These are phyloP conservation scores for Bryum argenteum DNA, from an alignment of 225 moss, liverwort and hornwort genomes.

Conservation along the genomic window DNA sequence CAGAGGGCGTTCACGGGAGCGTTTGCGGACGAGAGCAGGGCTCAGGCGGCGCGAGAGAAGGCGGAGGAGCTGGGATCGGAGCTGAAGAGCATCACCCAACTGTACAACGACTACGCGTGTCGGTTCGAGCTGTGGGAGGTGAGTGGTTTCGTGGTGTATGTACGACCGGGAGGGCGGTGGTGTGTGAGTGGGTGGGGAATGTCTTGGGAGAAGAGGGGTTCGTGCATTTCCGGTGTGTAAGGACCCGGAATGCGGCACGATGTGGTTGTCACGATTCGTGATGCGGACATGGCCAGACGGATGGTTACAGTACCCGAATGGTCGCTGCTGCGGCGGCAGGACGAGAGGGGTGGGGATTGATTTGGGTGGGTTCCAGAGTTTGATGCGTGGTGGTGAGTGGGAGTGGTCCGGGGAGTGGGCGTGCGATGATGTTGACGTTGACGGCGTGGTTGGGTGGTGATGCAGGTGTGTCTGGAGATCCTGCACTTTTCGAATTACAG, in stretches of 20 bases:
- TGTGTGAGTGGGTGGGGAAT: background rate
- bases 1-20: conserved; percentile 46
- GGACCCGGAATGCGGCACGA: background rate
- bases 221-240: background rate
- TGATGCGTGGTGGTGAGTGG: background rate
- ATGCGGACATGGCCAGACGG: background rate
- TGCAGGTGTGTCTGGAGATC: conserved; percentile 96
- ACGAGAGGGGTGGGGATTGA: background rate
- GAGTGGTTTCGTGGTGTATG: conserved; percentile 1
- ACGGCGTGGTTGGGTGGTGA: background rate
- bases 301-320: background rate
- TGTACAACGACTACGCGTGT: conserved; percentile 96
- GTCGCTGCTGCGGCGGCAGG: background rate
- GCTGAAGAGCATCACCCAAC: conserved; percentile 97
- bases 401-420: background rate
- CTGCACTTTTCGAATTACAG: conserved; percentile 98
- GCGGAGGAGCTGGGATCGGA: conserved; percentile 77
- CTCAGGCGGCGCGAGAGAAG: conserved; percentile 59
- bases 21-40: conserved; percentile 56
- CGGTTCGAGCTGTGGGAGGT: conserved; percentile 99
- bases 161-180: background rate
- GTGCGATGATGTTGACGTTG: background rate
- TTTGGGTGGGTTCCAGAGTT: background rate
- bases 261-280: background rate
- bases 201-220: background rate